These are phyloP conservation scores for Candida qinlingensis DNA, from an alignment of 805 yeast species.

Conservation along the genomic window DNA sequence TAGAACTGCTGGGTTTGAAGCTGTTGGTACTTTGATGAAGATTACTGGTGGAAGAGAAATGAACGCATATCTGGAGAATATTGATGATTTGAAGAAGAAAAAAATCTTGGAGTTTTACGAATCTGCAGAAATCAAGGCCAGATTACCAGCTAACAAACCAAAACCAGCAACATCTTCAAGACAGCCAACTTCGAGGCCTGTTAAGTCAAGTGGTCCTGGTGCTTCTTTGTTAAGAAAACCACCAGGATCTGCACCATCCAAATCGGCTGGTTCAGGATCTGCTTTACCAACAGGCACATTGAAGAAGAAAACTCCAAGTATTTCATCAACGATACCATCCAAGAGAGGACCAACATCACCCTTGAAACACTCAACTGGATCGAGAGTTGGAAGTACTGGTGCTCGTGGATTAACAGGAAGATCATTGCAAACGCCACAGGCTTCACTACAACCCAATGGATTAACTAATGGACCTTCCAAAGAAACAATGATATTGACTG, in stretches of 20 bases:
- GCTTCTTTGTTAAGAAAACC: slow-evolving; percentile 9
- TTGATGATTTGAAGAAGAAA: slow-evolving; percentile 70
- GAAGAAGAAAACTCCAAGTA: slow-evolving; percentile 8
- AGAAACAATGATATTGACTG: slow-evolving; percentile 9
- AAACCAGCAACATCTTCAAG: slow-evolving; percentile 21
- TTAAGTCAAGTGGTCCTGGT: slow-evolving; percentile 2
- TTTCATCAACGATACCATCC: slow-evolving; percentile 44
- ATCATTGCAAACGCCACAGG: slow-evolving; percentile 29
- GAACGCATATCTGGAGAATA: slow-evolving; percentile 51
- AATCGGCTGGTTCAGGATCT: slow-evolving; percentile 10
- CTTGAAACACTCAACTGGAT: slow-evolving; percentile 34
- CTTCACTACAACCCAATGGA: slow-evolving; percentile 2
- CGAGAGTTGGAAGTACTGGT: slow-evolving; percentile 16
- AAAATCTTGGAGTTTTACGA: slow-evolving; percentile 61
- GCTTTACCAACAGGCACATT: slow-evolving; percentile 7
- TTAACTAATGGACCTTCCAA: not conserved
- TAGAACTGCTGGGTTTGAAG: slow-evolving; percentile 69
- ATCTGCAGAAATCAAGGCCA: slow-evolving; percentile 49
- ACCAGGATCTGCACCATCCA: slow-evolving; percentile 2
- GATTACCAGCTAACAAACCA: slow-evolving; percentile 23
- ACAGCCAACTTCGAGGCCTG: slow-evolving; percentile 9
- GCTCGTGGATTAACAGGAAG: slow-evolving; percentile 38
- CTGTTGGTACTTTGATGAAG: slow-evolving; percentile 78
- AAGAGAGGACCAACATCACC: slow-evolving; percentile 73
- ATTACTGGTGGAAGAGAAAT: slow-evolving; percentile 72